Evolutionary conservation across 495 filamentous ascomycete species (phyloP).

Genomic region (Zalerion maritima): DNA sequence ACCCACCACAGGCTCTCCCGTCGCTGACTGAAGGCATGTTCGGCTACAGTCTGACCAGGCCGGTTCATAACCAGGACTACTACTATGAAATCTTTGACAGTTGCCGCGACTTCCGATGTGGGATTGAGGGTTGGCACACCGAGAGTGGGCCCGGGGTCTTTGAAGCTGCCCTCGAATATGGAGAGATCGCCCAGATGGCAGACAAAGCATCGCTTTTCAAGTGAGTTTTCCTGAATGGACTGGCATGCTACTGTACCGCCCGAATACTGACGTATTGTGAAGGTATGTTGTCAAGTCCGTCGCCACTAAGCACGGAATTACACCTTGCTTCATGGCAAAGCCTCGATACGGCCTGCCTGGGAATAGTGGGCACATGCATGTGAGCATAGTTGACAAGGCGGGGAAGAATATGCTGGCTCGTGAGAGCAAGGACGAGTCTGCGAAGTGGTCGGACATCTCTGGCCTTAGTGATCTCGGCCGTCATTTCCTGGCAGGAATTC

Average conservation of each 20-base stretch:
- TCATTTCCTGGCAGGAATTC: constrained; percentile 84
- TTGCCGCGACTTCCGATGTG: constrained; percentile 66
- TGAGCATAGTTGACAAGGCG: constrained; percentile 58
- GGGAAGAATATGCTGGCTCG: constrained; percentile 73
- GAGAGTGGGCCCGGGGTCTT: constrained; percentile 93
- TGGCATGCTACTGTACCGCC: not conserved
- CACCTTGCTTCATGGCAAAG: constrained; percentile 98
- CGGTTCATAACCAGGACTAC: constrained; percentile 85
- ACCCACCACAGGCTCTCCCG: constrained; percentile 57
- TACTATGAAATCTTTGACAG: constrained; percentile 83
- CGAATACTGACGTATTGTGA: not conserved
- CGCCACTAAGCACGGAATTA: constrained; percentile 75
- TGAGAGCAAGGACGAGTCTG: constrained; percentile 48
- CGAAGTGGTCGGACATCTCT: constrained; percentile 58
- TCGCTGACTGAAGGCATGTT: constrained; percentile 93
- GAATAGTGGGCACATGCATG: constrained; percentile 89
- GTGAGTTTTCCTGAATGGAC: constrained; percentile 24
- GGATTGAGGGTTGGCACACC: constrained; percentile 94
- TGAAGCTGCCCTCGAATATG: constrained; percentile 84
- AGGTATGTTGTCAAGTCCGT: constrained; percentile 77
- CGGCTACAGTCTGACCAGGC: constrained; percentile 86
- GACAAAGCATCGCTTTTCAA: constrained; percentile 89
- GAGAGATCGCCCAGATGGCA: constrained; percentile 72
- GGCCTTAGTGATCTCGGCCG: constrained; percentile 75
- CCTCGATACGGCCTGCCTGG: constrained; percentile 78